Base-by-base conservation (phyloP, 352 stramenopile species). In the Pythium biforme region DNA sequence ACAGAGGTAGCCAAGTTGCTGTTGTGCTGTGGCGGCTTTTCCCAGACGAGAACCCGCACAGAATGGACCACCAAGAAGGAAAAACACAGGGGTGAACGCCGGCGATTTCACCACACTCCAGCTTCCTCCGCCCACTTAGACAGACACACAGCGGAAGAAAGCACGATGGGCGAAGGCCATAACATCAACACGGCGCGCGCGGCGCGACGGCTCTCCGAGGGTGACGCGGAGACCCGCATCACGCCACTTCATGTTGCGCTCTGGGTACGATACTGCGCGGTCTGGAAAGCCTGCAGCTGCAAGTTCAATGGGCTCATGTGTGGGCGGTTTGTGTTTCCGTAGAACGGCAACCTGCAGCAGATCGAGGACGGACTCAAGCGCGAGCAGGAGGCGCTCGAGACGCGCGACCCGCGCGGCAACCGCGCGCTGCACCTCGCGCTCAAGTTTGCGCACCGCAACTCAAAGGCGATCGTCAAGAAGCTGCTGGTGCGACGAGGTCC, bases 391-490 rank as follows among this genome's bases (percentile, higher is more conserved):
- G 66, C 68, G 22, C 52, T 90, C 10, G 79, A 90, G 56, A 72
- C 72, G 26, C 71, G 75, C 51, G 81, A 90, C 59, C 46, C 27
- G 14, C 77, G 72, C 52, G 81, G 81, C 51, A 88, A 90, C 25
- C 79, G 81, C 19, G 77, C 79, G 37, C 59, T 90, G 37, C 81
- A 89, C 61, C 59, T 90, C 49, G 75, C 81, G 17, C 56, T 90
- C 47, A 90, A 90, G 64, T 84, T 90, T 64, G 72, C 76, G 23
- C 79, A 90, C 54, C 73, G 74, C 47, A 75, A 90, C 59, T 71
- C 74, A 4, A 73, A 68, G 45, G 64, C 54, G 26, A 88, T 90
- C 59, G 74, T 86, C 15, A 82, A 79, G 60, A 45, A 56, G 20
- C 64, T 90, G 31, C 39, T 90, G 73, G 81, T 90, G 62, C 19